phyloP scores from a whole-genome alignment of 1,284 basidiomycete species.

The Puccinia triticina region DNA sequence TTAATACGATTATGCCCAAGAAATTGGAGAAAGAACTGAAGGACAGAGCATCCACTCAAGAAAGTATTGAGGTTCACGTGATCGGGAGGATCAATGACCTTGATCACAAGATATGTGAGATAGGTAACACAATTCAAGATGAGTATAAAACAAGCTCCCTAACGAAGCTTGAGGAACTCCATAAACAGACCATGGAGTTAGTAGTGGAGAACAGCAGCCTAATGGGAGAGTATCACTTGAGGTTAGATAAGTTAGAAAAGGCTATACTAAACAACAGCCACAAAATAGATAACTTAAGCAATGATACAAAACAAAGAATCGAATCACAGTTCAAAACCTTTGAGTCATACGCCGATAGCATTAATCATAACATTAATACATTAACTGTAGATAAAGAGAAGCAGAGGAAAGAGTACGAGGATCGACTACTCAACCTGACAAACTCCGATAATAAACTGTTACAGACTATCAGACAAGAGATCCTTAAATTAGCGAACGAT shows the following conservation, averaged over 20 bases:
- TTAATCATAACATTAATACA: not conserved
- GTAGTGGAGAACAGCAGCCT: not conserved
- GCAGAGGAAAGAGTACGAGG: not conserved
- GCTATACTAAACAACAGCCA: not conserved
- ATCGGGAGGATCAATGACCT: no score
- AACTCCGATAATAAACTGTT: constrained; percentile 1
- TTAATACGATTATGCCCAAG: no score
- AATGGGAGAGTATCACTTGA: not conserved
- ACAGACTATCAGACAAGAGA: not conserved
- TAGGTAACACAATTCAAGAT: no score
- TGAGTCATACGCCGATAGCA: not conserved
- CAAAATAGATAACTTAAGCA: not conserved
- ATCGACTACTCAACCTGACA: not conserved
- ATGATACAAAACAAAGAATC: not conserved
- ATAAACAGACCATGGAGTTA: not conserved
- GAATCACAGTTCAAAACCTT: not conserved
- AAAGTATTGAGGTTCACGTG: not conserved
- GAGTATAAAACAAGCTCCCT: no score
- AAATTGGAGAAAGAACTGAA: no score
- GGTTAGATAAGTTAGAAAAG: not conserved
- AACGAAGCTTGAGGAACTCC: not conserved
- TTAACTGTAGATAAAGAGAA: not conserved
- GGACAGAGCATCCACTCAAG: no score
- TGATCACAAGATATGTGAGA: no score
- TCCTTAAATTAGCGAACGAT: no score